phyloP scores from a whole-genome alignment of 805 yeast species.

The Pichia cabralensis region DNA sequence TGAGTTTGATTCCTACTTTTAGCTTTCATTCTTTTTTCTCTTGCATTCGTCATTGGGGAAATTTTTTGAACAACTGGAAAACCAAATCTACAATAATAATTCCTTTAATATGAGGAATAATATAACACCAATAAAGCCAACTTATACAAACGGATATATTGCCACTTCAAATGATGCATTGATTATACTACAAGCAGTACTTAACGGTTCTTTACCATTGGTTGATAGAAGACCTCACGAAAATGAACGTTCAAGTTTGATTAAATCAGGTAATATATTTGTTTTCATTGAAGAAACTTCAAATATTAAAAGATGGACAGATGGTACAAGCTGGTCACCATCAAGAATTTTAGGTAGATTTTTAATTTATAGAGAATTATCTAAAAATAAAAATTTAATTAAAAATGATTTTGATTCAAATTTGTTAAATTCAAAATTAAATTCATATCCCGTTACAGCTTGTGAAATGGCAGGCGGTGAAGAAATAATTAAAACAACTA shows the following conservation, averaged over 20 bases:
- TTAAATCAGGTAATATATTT: slow-evolving; percentile 70
- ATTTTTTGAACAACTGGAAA: too few species aligned
- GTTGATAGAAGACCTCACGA: slow-evolving; percentile 79
- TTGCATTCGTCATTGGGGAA: too few species aligned
- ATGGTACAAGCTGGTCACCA: slow-evolving; percentile 92
- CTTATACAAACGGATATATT: slow-evolving; percentile 67
- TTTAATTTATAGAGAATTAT: slow-evolving; percentile 68
- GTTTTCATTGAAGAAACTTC: slow-evolving; percentile 76
- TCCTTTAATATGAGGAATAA: too few species aligned
- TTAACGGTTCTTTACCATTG: slow-evolving; percentile 47
- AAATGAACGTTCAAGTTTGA: slow-evolving; percentile 54
- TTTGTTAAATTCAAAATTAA: background rate
- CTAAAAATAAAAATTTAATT: slow-evolving; percentile 18
- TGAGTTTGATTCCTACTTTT: too few species aligned
- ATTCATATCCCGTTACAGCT: slow-evolving; percentile 8
- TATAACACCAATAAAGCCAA: slow-evolving; percentile 39
- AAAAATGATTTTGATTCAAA: slow-evolving; percentile 25
- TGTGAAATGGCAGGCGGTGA: slow-evolving; percentile 13
- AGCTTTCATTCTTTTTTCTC: too few species aligned
- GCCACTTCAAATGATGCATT: slow-evolving; percentile 79
- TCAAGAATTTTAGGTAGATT: slow-evolving; percentile 81
- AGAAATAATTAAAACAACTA: slow-evolving; percentile 1
- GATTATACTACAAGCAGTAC: slow-evolving; percentile 67
- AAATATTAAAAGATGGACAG: slow-evolving; percentile 92
- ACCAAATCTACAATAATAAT: background rate